Conservation (phyloP, 1,284 basidiomycete species). For the Blastosporella zonata region DNA sequence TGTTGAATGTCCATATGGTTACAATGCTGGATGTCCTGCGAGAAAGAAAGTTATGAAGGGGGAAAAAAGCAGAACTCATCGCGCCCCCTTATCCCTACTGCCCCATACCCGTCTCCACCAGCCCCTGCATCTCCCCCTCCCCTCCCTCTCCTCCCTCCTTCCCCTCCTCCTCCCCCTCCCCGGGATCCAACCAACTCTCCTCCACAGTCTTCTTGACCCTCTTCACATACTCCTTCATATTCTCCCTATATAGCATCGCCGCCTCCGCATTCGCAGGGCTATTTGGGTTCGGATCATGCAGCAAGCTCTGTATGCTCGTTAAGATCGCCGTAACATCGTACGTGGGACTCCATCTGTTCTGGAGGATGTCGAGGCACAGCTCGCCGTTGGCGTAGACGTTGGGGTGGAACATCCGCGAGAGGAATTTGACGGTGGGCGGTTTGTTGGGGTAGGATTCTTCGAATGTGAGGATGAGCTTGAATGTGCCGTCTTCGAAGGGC, state of each 20-base stretch:
- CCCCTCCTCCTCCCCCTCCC: conserved; percentile 50
- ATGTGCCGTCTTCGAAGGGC: conserved; percentile 98
- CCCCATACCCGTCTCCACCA: no score
- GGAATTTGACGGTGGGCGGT: conserved; percentile 95
- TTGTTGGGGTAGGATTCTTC: conserved; percentile 99
- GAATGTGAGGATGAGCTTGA: conserved; percentile 93
- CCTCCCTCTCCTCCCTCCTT: background rate
- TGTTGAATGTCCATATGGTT: background rate
- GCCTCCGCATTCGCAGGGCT: conserved; percentile 98
- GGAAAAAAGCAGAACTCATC: background rate
- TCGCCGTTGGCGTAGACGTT: conserved; percentile 99
- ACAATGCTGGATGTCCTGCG: background rate
- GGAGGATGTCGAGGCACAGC: conserved; percentile 95
- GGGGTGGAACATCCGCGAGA: conserved; percentile 98
- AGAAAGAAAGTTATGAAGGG: background rate
- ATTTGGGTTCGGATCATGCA: conserved; percentile 98
- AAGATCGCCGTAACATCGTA: conserved; percentile 98
- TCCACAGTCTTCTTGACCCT: conserved; percentile 90
- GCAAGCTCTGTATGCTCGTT: conserved; percentile 90
- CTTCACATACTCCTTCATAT: conserved; percentile 97
- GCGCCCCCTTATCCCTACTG: no score
- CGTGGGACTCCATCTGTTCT: conserved; percentile 97
- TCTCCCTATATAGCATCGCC: conserved; percentile 93
- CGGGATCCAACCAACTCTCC: conserved; percentile 86
- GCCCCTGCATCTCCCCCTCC: background rate